Base-by-base conservation (phyloP, 805 yeast genomes). In the Candida germanica region DNA sequence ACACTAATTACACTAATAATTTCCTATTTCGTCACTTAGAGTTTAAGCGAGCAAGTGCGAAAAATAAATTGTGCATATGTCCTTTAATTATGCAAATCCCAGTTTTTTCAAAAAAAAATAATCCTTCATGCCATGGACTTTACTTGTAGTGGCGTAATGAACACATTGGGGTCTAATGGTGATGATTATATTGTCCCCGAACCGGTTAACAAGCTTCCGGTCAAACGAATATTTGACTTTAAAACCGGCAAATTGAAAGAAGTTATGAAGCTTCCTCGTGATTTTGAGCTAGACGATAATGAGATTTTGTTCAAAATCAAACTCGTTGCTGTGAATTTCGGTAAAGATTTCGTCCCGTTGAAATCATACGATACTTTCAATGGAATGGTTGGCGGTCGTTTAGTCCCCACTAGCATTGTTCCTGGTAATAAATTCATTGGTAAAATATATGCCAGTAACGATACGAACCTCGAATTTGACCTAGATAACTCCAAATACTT, bases 361-460 rank as follows among this genome's bases (percentile, higher is more conserved):
- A 31, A 43, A 9, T 45, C 35, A 5, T 25, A 21, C 12, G 13
- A 22, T 5, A 7, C 17, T 16, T 7, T 5, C 22, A 15, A 11
- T 11, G 18, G 29, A 5, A 12, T 14, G 16, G 11, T 16, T 14
- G 20, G 20, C 4, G 12, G 14, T 12, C 7, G 10, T 9, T 11
- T 14, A 13, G 13, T 26, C 4, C 21, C 26, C 4, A 22, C 32
- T 14, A 12, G 21, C 6, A 38, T 58, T 2, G 67, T 64, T 2
- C 71, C 71, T 1, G 65, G 68, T 3, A 48, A 46, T 31, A 54
- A 57, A 16, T 54, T 60, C 33, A 46, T 66, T 6, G 70, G 66
- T 8, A 55, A 51, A 34, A 42, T 64, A 17, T 44, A 29, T 25
- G 32, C 34, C 8, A 38, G 36, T 14, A 37, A 35, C 23, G 49